Base-by-base conservation (phyloP, 192 early-diverging fungal genomes). In the Coemansia brasiliensis region DNA sequence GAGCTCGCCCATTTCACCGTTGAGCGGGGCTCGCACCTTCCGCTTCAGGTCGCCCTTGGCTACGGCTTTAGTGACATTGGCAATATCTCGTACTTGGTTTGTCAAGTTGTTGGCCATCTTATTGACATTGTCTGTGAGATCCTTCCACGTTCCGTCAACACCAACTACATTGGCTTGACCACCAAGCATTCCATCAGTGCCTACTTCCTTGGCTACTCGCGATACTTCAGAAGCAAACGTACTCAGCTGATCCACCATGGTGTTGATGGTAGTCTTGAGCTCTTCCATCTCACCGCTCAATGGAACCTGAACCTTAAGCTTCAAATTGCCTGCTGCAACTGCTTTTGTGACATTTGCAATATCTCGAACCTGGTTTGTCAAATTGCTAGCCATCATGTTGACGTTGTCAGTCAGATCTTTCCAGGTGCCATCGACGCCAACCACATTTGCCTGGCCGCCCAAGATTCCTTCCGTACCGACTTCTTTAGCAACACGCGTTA, bases 401-500 rank as follows among this genome's bases (percentile, higher is more conserved):
- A 87, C 85, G 61, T 82, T 83, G 16, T 85, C 82, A 0, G 85
- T 86, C 3, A 86, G 57, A 10, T 80, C 71, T 32, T 82, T 81
- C 85, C 85, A 86, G 0, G 81, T 84, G 20, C 85, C 85, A 15
- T 65, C 85, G 12, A 86, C 81, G 25, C 65, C 57, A 1, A 49
- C 56, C 0, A 87, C 81, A 5, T 63, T 55, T 5, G 85, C 85
- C 55, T 83, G 80, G 16, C 84, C 85, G 35, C 85, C 85, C 3
- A 87, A 65, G 37, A 80, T 59, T 12, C 85, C 85, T 39, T 87
- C 83, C 0, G 85, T 87, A 4, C 85, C 85, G 13, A 87, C 85
- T 64, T 85, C 79, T 12, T 65, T 61, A 1, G 85, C 79, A 0
- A 87, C 83, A 18, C 83, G 70, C 0, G 83, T 78, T 4, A 86